Conservation (phyloP, 495 filamentous ascomycete genomes). For the Penicillium steckii region DNA sequence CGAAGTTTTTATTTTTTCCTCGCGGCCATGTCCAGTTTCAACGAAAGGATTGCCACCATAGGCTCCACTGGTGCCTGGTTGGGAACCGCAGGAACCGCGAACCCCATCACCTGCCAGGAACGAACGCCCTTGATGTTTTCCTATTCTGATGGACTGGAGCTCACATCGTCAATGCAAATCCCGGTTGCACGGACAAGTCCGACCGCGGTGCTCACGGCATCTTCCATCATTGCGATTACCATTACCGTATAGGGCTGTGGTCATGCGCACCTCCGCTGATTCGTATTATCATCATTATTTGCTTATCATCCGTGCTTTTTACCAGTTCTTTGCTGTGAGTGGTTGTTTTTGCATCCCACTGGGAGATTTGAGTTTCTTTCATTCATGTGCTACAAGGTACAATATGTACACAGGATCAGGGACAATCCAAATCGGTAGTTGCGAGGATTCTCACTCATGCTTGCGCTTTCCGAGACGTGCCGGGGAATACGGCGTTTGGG, state of each 20-base stretch:
- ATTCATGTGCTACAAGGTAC: neutral
- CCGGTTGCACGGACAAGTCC: constrained; percentile 14
- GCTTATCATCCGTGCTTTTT: too few relatives aligned
- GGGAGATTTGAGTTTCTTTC: neutral
- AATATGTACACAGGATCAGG: neutral
- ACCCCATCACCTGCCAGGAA: constrained; percentile 13
- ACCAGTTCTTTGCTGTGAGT: neutral
- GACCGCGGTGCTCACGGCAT: neutral
- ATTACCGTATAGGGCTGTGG: constrained; percentile 21
- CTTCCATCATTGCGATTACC: neutral
- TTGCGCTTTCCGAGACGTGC: constrained; percentile 6
- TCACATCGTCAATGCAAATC: constrained; percentile 14
- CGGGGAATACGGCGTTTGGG: constrained; percentile 1
- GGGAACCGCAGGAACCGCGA: constrained; percentile 12
- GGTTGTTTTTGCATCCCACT: neutral
- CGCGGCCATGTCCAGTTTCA: neutral
- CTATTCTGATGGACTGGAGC: neutral
- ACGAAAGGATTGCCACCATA: neutral
- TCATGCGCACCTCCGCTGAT: constrained; percentile 13
- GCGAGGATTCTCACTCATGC: neutral
- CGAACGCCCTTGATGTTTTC: constrained; percentile 1
- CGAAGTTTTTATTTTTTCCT: constrained; percentile 15
- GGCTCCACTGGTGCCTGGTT: constrained; percentile 5
- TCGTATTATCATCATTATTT: too few relatives aligned
- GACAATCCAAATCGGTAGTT: neutral